Percentiles rank a stretch among this genome's conserved stretches.
phyloP scores from a whole-genome alignment of 2,329 filamentous ascomycete genomes.

The Trichoderma brevicompactum region DNA sequence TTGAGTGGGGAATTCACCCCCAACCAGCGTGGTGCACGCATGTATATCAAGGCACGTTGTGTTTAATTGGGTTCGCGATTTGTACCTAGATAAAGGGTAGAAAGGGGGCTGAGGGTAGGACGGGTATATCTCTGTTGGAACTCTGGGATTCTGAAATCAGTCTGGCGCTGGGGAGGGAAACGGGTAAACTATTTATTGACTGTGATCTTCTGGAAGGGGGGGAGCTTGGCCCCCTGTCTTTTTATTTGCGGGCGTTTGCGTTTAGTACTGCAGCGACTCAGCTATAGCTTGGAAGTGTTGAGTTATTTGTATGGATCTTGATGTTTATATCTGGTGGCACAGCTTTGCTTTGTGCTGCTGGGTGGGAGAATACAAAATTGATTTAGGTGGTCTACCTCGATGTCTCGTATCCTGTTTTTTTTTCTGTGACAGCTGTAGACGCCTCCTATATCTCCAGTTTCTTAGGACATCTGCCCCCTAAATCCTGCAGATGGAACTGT shows the following conservation, averaged over 20 bases:
- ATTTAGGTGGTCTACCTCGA: background rate
- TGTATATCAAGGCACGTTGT: conserved; percentile 1
- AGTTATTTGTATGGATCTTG: background rate
- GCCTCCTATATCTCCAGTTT: too few relatives aligned
- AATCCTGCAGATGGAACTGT: too few relatives aligned
- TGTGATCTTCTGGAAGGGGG: background rate
- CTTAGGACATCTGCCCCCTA: too few relatives aligned
- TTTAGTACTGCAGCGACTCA: background rate
- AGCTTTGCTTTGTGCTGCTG: background rate
- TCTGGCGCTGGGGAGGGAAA: conserved; percentile 23
- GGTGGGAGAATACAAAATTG: background rate
- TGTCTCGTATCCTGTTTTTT: background rate
- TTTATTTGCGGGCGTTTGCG: background rate
- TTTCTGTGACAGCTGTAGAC: background rate
- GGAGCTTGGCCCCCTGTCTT: background rate
- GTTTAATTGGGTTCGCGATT: conserved; percentile 4
- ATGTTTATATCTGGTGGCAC: background rate
- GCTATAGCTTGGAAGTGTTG: background rate
- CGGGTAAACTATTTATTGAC: conserved; percentile 1
- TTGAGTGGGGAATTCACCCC: background rate
- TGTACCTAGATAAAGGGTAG: conserved; percentile 11
- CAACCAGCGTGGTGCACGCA: background rate
- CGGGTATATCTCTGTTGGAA: background rate
- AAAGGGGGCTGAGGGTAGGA: background rate
- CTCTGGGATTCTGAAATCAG: background rate